Base-by-base conservation (phyloP, 805 yeast genomes). In the Nakazawaea ishiwadae region DNA sequence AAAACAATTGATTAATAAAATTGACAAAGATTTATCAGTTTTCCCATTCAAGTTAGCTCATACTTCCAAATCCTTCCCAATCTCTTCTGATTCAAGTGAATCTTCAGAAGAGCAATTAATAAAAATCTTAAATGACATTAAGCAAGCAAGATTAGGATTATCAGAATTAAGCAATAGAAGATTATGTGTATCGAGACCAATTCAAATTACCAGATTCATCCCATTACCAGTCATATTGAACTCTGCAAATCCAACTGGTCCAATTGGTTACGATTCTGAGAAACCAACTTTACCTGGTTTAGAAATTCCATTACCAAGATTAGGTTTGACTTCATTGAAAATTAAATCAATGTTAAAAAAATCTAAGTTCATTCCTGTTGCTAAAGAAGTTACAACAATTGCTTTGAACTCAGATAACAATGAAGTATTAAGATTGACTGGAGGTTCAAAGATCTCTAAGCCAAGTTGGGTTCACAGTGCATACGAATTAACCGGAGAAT, bases 391-490 rank as follows among this genome's bases (percentile, higher is more conserved):
- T 47, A 68, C 85, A 33, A 89, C 98, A 4, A 77, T 93, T 37
- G 71, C 82, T 24, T 65, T 88, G 41, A 48, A 51, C 43, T 53
- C 66, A 3, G 61, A 66, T 17, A 62, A 69, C 35, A 60, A 65
- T 5, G 93, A 85, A 59, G 66, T 84, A 14, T 61, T 90, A 43
- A 76, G 96, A 58, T 71, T 91, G 48, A 77, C 91, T 20, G 97
- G 97, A 35, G 96, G 96, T 36, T 60, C 68, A 29, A 70, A 73
- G 52, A 70, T 81, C 19, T 72, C 80, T 40, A 72, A 75, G 45
- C 90, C 96, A 52, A 77, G 87, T 51, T 93, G 95, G 93, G 83
- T 85, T 33, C 96, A 90, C 58, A 86, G 96, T 20, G 67, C 75
- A 31, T 80, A 69, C 63, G 81, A 81, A 60, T 63, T 91, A 42